Percentiles rank a stretch among this genome's conserved stretches.
Conservation (phyloP, 768 basidiomycete genomes). For the Podaxis pistillaris region DNA sequence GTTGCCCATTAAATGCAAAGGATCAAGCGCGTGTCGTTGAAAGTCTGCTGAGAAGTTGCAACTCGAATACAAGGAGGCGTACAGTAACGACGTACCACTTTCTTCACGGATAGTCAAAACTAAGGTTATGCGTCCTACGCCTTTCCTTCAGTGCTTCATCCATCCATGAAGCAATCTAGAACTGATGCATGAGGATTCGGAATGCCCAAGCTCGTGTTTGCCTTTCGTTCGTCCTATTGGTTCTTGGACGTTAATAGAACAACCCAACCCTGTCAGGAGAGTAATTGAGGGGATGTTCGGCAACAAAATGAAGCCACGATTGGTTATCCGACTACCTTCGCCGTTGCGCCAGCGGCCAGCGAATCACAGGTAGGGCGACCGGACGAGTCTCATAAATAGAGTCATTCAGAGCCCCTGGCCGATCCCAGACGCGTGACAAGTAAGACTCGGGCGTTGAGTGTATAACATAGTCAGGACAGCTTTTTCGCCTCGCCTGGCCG, state of each 20-base stretch:
- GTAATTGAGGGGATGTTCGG: not conserved
- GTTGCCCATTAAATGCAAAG: not conserved
- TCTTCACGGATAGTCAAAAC: not conserved
- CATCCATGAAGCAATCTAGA: constrained; percentile 1
- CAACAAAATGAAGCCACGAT: not conserved
- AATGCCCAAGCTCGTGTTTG: constrained; percentile 8
- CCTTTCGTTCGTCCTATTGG: constrained; percentile 2
- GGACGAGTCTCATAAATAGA: not conserved
- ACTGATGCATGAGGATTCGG: constrained; percentile 5
- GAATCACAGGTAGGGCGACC: not conserved
- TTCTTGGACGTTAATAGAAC: constrained; percentile 1
- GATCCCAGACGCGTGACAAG: not conserved
- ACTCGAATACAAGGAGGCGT: not conserved
- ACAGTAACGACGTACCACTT: not conserved
- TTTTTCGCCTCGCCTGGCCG: not conserved
- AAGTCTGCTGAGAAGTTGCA: not conserved
- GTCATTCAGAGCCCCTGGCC: not conserved
- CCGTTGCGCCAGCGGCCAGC: not conserved
- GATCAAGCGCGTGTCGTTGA: constrained; percentile 7
- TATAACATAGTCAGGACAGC: not conserved
- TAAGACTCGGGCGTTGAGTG: not conserved
- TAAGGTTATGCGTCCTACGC: not conserved
- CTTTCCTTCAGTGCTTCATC: not conserved
- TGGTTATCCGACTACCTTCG: not conserved
- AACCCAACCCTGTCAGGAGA: not conserved